These are phyloP conservation scores for Phytophthora citricola DNA, from an alignment of 352 stramenopile species.

Conservation along the genomic window DNA sequence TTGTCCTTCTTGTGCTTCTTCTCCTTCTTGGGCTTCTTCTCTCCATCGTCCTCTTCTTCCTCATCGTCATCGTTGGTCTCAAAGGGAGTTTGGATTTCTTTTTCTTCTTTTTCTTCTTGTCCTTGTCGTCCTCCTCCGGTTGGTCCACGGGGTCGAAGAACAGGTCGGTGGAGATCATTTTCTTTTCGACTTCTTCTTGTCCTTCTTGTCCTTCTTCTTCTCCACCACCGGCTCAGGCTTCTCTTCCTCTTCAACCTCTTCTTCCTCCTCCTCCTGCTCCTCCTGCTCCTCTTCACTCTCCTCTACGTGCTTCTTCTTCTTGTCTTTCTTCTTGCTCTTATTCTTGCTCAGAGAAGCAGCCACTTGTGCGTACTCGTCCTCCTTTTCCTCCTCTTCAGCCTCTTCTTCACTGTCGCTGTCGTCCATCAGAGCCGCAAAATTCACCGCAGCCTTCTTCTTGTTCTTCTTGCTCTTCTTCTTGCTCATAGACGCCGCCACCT, in stretches of 20 bases:
- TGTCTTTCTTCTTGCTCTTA: slow-evolving; percentile 60
- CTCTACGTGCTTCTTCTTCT: slow-evolving; percentile 56
- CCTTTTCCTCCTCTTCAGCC: slow-evolving; percentile 40
- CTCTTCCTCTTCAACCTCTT: slow-evolving; percentile 42
- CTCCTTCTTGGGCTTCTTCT: slow-evolving; percentile 46
- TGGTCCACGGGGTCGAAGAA: slow-evolving; percentile 75
- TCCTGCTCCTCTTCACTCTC: slow-evolving; percentile 57
- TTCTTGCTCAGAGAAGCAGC: slow-evolving; percentile 53
- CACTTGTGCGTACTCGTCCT: slow-evolving; percentile 43
- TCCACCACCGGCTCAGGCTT: slow-evolving; percentile 34
- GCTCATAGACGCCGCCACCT: slow-evolving; percentile 56
- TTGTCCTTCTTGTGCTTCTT: slow-evolving; percentile 84
- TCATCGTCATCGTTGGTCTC: slow-evolving; percentile 56
- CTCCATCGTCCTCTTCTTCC: slow-evolving; percentile 43
- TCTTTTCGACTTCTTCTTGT: slow-evolving; percentile 92
- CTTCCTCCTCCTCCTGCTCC: slow-evolving; percentile 40
- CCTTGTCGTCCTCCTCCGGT: slow-evolving; percentile 51
- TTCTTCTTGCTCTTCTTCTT: slow-evolving; percentile 87
- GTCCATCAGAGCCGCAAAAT: slow-evolving; percentile 45
- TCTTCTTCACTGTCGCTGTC: slow-evolving; percentile 51
- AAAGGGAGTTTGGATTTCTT: slow-evolving; percentile 80
- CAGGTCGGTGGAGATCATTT: slow-evolving; percentile 75
- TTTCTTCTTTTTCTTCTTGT: slow-evolving; percentile 77
- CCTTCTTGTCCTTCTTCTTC: slow-evolving; percentile 66
- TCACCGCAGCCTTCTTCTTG: slow-evolving; percentile 69